Base-by-base conservation (phyloP, 306 rosid species). In the Gleditsia sinensis region DNA sequence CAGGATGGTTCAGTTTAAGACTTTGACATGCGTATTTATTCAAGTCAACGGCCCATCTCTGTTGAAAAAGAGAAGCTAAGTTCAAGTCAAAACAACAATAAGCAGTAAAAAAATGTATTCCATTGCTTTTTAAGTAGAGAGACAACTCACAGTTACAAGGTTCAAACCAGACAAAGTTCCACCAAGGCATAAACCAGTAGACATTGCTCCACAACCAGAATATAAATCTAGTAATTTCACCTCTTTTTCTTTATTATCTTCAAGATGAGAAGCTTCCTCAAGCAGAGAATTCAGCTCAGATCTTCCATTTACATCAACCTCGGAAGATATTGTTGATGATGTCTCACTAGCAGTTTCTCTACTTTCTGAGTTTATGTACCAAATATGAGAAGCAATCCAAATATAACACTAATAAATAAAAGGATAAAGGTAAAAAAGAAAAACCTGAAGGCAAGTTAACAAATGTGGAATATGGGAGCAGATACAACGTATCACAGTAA, bases 151-250 rank as follows among this genome's bases (percentile, higher is more conserved):
- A 0, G 98, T 91, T 17, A 88, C 92, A 68, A 91, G 87, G 42
- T 93, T 89, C 49, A 91, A 46, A 13, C 88, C 79, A 7, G 88
- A 79, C 53, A 86, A 69, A 2, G 57, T 61, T 42, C 89, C 97
- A 14, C 98, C 98, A 21, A 86, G 85, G 65, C 97, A 89, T 20
- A 93, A 78, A 16, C 98, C 98, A 14, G 96, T 93, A 12, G 97
- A 93, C 98, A 93, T 93, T 1, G 92, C 98, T 9, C 98, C 98
- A 57, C 98, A 93, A 43, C 97, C 98, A 21, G 89, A 85, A 57
- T 93, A 93, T 46, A 93, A 81, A 58, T 93, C 98, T 0, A 93
- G 77, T 7, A 91, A 55, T 19, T 66, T 67, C 25, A 86, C 33
- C 56, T 93, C 92, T 4, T 75, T 74, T 60, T 82, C 79, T 37